Evolutionary conservation across 176 grass and related monocot genomes (phyloP).

Genomic region (Stipa capillata): DNA sequence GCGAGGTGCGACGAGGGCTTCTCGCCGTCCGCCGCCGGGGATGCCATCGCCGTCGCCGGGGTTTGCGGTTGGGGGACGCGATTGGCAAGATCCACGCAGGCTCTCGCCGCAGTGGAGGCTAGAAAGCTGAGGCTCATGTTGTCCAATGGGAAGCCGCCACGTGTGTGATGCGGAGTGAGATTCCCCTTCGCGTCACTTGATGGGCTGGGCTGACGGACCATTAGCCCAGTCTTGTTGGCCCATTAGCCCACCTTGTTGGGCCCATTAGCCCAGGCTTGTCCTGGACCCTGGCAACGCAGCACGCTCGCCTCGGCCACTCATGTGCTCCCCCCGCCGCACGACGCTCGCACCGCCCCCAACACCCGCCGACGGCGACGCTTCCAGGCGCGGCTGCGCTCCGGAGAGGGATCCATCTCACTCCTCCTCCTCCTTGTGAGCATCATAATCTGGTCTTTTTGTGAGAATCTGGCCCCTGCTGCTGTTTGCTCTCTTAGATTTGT

Average conservation of each 20-base stretch:
- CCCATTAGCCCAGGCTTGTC: no score
- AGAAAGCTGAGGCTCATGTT: no score
- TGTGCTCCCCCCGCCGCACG: no score
- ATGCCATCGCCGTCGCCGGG: constrained; percentile 6
- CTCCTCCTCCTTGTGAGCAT: background rate
- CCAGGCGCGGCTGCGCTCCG: background rate
- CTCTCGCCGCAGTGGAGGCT: background rate
- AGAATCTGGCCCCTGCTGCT: no score
- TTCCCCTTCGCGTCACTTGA: background rate
- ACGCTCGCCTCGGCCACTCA: background rate
- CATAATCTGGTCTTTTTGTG: no score
- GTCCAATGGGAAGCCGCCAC: background rate
- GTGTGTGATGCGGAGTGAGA: background rate
- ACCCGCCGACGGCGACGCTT: no score
- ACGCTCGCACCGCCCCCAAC: no score
- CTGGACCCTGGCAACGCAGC: no score
- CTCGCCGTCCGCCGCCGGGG: background rate
- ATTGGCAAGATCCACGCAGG: no score
- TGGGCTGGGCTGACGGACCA: background rate
- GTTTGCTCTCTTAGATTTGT: no score
- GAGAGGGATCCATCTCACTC: background rate
- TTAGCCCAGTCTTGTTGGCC: no score
- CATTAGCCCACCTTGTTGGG: background rate
- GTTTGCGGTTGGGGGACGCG: background rate
- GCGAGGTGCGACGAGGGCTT: background rate